Percentiles rank a stretch among this genome's conserved stretches.
Conservation (phyloP, 768 basidiomycete genomes). For the Leccinellum rugosiceps region DNA sequence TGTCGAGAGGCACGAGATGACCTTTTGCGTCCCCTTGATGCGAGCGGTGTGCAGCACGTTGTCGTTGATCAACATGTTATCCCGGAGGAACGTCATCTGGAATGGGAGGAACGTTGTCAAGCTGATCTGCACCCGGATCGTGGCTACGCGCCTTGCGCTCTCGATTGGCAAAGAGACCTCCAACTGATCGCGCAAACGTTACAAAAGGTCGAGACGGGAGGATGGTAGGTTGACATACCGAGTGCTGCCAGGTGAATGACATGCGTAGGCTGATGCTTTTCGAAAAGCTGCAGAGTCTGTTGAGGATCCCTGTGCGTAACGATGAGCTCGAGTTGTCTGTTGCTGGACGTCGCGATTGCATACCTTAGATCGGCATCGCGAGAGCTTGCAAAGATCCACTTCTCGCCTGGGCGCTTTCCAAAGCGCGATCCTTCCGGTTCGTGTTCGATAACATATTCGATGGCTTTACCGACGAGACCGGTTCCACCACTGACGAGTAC, state of each 20-base stretch:
- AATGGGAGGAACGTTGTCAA: neutral
- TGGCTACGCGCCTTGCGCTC: conserved; percentile 67
- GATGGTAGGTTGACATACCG: conserved; percentile 45
- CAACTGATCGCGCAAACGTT: conserved; percentile 50
- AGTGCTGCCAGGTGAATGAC: conserved; percentile 96
- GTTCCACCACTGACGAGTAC: conserved; percentile 83
- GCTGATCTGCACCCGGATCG: neutral
- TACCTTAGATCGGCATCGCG: conserved; percentile 85
- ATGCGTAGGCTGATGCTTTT: conserved; percentile 92
- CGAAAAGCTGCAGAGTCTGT: conserved; percentile 71
- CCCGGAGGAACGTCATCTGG: conserved; percentile 87
- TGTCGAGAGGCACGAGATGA: conserved; percentile 94
- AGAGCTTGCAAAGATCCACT: conserved; percentile 81
- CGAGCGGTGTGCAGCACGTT: conserved; percentile 81
- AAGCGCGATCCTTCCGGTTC: conserved; percentile 79
- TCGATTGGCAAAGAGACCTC: conserved; percentile 95
- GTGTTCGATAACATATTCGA: conserved; percentile 71
- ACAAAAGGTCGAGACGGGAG: conserved; percentile 5
- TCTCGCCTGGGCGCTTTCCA: conserved; percentile 71
- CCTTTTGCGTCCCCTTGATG: conserved; percentile 61
- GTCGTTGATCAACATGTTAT: conserved; percentile 95
- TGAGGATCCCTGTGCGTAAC: conserved; percentile 53
- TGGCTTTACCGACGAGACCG: conserved; percentile 85
- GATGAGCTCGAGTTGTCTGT: neutral
- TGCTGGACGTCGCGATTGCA: neutral